Percentiles rank a stretch among this genome's conserved stretches.
Evolutionary conservation across 2,329 filamentous ascomycete species (phyloP).

Genomic region (Aspergillus awamori): DNA sequence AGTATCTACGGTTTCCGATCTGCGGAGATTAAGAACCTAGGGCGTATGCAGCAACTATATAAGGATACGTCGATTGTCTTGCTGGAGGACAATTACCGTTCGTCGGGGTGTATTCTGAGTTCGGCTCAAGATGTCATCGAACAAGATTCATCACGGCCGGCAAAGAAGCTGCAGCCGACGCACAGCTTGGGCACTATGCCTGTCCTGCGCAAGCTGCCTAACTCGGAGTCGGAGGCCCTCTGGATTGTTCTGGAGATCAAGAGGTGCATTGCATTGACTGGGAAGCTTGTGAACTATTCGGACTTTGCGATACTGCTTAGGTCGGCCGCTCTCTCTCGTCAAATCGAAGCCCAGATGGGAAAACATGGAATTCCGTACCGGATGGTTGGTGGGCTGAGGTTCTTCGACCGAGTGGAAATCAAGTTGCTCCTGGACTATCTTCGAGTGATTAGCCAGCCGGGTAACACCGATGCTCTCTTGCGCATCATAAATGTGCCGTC

Average conservation of each 20-base stretch:
- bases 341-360: slow-evolving; percentile 81
- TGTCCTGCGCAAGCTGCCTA: slow-evolving; percentile 74
- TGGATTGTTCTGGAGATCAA: slow-evolving; percentile 89
- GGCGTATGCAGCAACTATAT: slow-evolving; percentile 74
- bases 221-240: slow-evolving; percentile 71
- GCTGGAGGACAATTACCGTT: slow-evolving; percentile 92
- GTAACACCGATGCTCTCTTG: slow-evolving; percentile 82
- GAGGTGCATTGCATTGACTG: slow-evolving; percentile 70
- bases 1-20: slow-evolving; percentile 97
- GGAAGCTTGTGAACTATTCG: slow-evolving; percentile 69
- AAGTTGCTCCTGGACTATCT: slow-evolving; percentile 87
- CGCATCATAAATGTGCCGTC: slow-evolving; percentile 83
- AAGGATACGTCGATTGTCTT: slow-evolving; percentile 78
- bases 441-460: slow-evolving; percentile 78
- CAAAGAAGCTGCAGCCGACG: slow-evolving; percentile 77
- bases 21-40: slow-evolving; percentile 86
- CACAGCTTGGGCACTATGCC: slow-evolving; percentile 79
- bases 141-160: slow-evolving; percentile 78
- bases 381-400: slow-evolving; percentile 89
- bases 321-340: slow-evolving; percentile 77
- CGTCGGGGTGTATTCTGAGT: slow-evolving; percentile 79
- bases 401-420: slow-evolving; percentile 89
- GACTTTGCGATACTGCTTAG: slow-evolving; percentile 89
- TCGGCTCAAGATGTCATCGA: slow-evolving; percentile 85
- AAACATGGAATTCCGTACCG: slow-evolving; percentile 82